Base-by-base conservation (phyloP, 2,329 filamentous ascomycete genomes). In the Drechslerella dactyloides region DNA sequence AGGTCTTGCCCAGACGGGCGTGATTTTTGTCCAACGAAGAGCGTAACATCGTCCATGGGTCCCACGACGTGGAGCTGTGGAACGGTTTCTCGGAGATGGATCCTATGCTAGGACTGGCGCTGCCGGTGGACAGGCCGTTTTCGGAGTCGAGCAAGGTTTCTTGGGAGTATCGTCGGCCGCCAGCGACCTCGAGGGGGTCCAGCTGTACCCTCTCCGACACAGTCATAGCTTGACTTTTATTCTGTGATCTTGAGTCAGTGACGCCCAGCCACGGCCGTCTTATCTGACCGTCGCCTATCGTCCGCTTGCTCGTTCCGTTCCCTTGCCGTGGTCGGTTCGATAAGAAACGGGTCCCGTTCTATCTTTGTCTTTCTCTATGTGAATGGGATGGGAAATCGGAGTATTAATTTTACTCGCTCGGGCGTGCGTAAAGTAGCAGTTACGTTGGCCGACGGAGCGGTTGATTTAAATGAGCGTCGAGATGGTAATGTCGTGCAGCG, bases 141-240 rank as follows among this genome's bases (percentile, higher is more conserved):
- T 69, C 57, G 35, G 64, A 69, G 52, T 58, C 64, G 17, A 69
- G 51, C 2, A 62, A 44, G 15, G 52, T 62, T 7, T 69, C 64
- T 24, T 69, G 64, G 17, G 64, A 69, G 50, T 54, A 60, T 44
- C 58, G 64, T 58, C 64, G 64, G 30, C 52, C 27, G 27, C 27
- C 57, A 19, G 64, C 64, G 57, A 62, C 56, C 21, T 69, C 64
- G 21, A 55, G 7, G 27, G 42, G 23, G 44, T 56, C 51, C 23
- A 57, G 23, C 6, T 35, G 44, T 17, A 33, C 15, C 15, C 27
- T 15, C 23, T 54, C 59, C 5, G 40, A 19, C 11, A 40, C 51
- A n/a, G 64, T 23, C 64, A 69, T 69, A 27, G 15, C 44, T 21
- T 40, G 19, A 40, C 11, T 23, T n/a, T 7, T 19, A 17, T 17